Evolutionary conservation across 2,329 filamentous ascomycete genomes (phyloP), one percentile per base, ranked within the genome.

Genomic region (Lachnellula occidentalis): DNA sequence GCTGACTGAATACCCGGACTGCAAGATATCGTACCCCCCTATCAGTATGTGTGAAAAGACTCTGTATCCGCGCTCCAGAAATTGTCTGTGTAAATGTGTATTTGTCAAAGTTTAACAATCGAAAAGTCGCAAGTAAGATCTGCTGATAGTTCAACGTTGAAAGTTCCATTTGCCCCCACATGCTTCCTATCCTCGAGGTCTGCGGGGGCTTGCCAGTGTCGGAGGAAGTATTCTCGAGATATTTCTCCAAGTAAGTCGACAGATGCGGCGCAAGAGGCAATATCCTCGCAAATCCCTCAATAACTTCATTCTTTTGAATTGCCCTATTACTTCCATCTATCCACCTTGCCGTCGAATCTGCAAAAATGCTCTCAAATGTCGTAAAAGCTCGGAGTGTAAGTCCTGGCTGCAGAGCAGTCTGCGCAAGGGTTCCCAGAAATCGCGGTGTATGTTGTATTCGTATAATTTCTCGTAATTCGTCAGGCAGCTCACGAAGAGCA

Each of bases 281-380:
- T 59, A 96, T 78, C 66, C 88, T 81, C 57, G 88, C 87, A 73
- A 96, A 88, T 34, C 88, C 86, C 53, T 85, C 79, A 59, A 92
- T 78, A 50, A 86, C 72, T 53, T 64, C 70, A 55, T 56, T 57
- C 39, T 59, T 58, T 48, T 67, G 64, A 2, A 34, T 42, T 34
- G 42, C 54, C 14, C 42, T 22, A 27, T 53, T 15, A 8, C 22
- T 22, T n/a, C 21, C 70, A 65, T 77, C 75, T 45, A 87, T 76
- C 90, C 90, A 95, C 75, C 87, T 78, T 58, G 90, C 87, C 71
- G 87, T 90, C 48, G 95, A 77, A 71, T 96, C 92, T 63, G 90
- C 82, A 65, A 94, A 89, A 41, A 92, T 73, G 58, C 79, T 75
- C 68, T 88, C 84, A 70, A 92, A 91, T 66, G 87, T 80, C 61